Base-by-base conservation (phyloP, 1,139 yeast species). In the Oligophagozyma castellii region DNA sequence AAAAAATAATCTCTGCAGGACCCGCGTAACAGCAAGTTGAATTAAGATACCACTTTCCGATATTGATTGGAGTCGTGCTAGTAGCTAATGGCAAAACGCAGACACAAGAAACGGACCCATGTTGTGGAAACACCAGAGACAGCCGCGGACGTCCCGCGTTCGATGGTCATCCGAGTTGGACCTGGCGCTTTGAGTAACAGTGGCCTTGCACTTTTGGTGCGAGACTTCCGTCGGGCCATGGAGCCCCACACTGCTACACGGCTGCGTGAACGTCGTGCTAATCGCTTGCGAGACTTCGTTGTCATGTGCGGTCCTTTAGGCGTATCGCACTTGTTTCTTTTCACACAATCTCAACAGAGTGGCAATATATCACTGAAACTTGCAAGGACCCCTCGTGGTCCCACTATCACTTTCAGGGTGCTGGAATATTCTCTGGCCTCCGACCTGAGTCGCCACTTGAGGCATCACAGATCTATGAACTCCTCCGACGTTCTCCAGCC, bases 291-390 rank as follows among this genome's bases (percentile, higher is more conserved):
- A 53, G 98, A 89, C 56, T 89, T 80, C 46, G 69, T 86, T 12
- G 94, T 84, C 14, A 86, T 89, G 95, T 84, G 95, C 22, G 98
- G 98, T 4, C 96, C 98, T 5, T 63, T 89, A 30, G 94, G 95
- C 21, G 95, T 92, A 10, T 67, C 89, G 5, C 95, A 89, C 54
- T 56, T 92, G 49, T 71, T 89, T 58, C 63, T 89, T 15, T 84
- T 89, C 59, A 77, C 86, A 38, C 94, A 83, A 50, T 70, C 83
- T 25, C 76, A 72, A 42, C 67, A 66, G 25, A 62, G 77, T 2
- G 96, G 95, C 5, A 75, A 73, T 35, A 75, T 92, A 7, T 76
- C 89, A 28, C 61, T 92, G 41, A 69, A 96, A 47, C 58, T 92
- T 30, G 86, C 92, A 2, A 70, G 83, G 45, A 70, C 89, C 60